Base-by-base conservation (phyloP, 768 basidiomycete species). In the Pisolithus orientalis region DNA sequence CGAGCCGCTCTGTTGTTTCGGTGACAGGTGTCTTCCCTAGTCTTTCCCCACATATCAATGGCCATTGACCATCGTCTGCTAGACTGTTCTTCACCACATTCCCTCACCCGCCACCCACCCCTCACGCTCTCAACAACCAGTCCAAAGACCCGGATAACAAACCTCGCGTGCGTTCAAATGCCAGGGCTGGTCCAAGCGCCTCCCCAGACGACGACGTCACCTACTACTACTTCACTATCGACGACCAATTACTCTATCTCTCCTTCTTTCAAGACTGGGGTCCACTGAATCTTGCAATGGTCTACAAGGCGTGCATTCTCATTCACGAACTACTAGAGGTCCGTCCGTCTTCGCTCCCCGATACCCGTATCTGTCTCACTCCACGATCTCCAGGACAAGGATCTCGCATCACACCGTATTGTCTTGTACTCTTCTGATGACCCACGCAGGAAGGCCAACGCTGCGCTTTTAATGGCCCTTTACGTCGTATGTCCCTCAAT, bases 211-310 rank as follows among this genome's bases (percentile, higher is more conserved):
- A 87, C 58, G 77, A 81, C 57, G 81, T 85, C 52, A 77, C 79
- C 49, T 90, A 90, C 68, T 90, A 90, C 72, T 95, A 87, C 72
- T 93, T 95, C 74, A 90, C 88, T 52, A 82, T 95, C 72, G 93
- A 96, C 70, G 87, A 94, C 75, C 87, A 92, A 58, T 78, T 96
- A 37, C 78, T 87, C 59, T 96, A 96, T 73, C 80, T 93, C 58
- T 90, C 88, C 31, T 96, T 96, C 79, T 94, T 88, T 67, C 85
- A 92, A 66, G 93, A 96, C 68, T 94, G 90, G 85, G 93, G 93
- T 13, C 93, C 93, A 29, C 75, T 94, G 50, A 93, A 93, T 65
- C 76, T 93, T 38, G 85, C 88, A n/a, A 90, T 89, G 88, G 88
- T 93, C 31, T 93, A 91, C 74, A 91, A 88, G 69, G 87, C 84